Evolutionary conservation across 1,139 yeast genomes (phyloP).

Genomic region (Yamadazyma membranifaciens): DNA sequence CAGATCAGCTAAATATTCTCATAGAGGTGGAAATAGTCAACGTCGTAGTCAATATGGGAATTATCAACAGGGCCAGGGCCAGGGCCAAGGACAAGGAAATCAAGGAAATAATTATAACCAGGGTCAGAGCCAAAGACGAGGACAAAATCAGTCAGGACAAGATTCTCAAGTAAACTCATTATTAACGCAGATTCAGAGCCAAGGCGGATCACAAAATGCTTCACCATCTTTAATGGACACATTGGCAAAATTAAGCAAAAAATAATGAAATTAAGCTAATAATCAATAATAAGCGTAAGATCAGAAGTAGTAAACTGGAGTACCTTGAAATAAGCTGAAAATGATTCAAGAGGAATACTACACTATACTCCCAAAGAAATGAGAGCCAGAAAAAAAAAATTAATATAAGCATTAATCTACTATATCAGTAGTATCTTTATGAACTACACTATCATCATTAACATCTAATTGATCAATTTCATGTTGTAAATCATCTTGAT

Average conservation of each 20-base stretch:
- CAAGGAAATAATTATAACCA: neutral
- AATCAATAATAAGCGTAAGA: conserved; percentile 5
- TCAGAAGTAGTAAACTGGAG: neutral
- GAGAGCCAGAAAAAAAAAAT: neutral
- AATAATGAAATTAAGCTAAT: conserved; percentile 7
- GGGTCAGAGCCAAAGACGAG: neutral
- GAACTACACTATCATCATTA: conserved; percentile 8
- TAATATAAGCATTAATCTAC: conserved; percentile 21
- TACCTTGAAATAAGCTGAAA: neutral
- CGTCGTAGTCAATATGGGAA: neutral
- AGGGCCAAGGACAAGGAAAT: neutral
- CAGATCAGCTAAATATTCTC: conserved; percentile 1
- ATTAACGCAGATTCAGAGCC: conserved; percentile 6
- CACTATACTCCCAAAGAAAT: neutral
- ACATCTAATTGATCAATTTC: conserved; percentile 13
- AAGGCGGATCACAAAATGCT: conserved; percentile 4
- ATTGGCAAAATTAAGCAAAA: conserved; percentile 33
- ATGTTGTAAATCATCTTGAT: conserved; percentile 23
- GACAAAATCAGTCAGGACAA: neutral
- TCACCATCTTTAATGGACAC: conserved; percentile 36
- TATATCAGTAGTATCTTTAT: conserved; percentile 20
- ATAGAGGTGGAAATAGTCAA: conserved; percentile 1
- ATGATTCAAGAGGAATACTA: neutral
- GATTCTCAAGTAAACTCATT: conserved; percentile 5
- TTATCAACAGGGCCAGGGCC: neutral